Base-by-base conservation (phyloP, 1,284 basidiomycete species). In the Pascua sp. region DNA sequence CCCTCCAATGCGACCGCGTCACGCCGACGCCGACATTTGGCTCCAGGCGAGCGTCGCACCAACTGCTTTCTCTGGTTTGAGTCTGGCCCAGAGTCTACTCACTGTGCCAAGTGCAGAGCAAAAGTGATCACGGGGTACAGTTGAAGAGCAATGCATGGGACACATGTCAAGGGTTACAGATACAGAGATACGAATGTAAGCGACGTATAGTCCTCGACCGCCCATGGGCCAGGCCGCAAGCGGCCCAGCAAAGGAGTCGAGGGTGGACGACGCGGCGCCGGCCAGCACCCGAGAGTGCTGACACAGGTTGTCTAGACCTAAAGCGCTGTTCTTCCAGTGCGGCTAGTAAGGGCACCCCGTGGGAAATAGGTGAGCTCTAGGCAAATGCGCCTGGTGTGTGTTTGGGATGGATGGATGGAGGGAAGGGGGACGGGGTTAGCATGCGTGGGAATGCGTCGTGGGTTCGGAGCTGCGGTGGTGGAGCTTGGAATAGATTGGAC, bases 281-380 rank as follows among this genome's bases (percentile, higher is more conserved):
- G 41, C 45, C 56, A 32, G 49, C n/a, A 36, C 48, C 32, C 7
- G 36, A 11, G 44, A 16, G 17, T 13, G 24, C 32, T 53, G 56
- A 53, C 53, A 61, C 60, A 61, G 60, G 60, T 58, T 61, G 60
- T 61, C 60, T 61, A 61, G 60, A 61, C 60, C 60, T 61, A 61
- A 61, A 41, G 42, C 60, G 60, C 45, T 58, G 10, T 45, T 61
- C 56, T 61, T 37, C 60, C 60, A 61, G 56, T 57, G 56, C 60
- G 53, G 37, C 56, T 61, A 61, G 60, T 61, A 61, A 61, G 60
- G 47, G 56, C 54, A 47, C 56, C 53, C 56, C 56, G 52, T 47
- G 53, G 56, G 55, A 57, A 47, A 44, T 51, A 55, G 60, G 60
- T 56, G 55, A 17, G 50, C 60, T 56, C 60, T 61, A 61, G 60